Percentiles rank a stretch among this genome's conserved stretches.
phyloP scores from a whole-genome alignment of 768 basidiomycete genomes.

The Agrocybe pediades region DNA sequence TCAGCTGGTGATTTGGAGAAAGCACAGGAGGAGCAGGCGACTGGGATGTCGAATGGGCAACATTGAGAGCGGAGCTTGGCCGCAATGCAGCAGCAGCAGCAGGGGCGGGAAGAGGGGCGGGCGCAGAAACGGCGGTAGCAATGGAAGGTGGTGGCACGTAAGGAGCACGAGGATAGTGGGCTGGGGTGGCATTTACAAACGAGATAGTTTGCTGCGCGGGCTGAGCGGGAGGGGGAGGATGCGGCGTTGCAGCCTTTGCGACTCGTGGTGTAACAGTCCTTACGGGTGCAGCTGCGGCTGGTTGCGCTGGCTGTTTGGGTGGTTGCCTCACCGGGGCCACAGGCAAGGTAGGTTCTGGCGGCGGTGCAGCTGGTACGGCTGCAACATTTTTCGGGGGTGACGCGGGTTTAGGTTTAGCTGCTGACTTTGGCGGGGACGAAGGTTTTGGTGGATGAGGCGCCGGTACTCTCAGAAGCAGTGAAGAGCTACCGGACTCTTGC shows the following conservation, averaged over 20 bases:
- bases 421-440: background rate
- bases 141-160: conserved; percentile 40
- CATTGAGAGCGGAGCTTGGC: conserved; percentile 23
- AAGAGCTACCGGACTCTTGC: conserved; percentile 22
- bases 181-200: conserved; percentile 35
- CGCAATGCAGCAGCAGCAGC: conserved; percentile 17
- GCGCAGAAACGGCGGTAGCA: conserved; percentile 18
- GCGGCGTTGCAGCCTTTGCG: conserved; percentile 27
- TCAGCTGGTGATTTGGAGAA: conserved; percentile 47
- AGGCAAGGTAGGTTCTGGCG: conserved; percentile 18
- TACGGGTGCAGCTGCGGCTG: conserved; percentile 6
- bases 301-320: conserved; percentile 12
- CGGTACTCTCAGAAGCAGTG: conserved; percentile 37
- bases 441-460: conserved; percentile 20
- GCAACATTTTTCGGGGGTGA: conserved; percentile 24
- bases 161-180: conserved; percentile 58
- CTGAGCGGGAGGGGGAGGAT: conserved; percentile 35
- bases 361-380: conserved; percentile 23
- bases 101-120: conserved; percentile 6
- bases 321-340: conserved; percentile 18
- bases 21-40: conserved; percentile 28
- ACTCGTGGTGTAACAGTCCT: conserved; percentile 8
- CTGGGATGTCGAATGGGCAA: conserved; percentile 29
- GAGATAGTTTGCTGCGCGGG: conserved; percentile 33
- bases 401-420: conserved; percentile 23